Evolutionary conservation across 2,329 filamentous ascomycete species (phyloP), one percentile per base, ranked within the genome.

Genomic region (Exophiala aquamarina): DNA sequence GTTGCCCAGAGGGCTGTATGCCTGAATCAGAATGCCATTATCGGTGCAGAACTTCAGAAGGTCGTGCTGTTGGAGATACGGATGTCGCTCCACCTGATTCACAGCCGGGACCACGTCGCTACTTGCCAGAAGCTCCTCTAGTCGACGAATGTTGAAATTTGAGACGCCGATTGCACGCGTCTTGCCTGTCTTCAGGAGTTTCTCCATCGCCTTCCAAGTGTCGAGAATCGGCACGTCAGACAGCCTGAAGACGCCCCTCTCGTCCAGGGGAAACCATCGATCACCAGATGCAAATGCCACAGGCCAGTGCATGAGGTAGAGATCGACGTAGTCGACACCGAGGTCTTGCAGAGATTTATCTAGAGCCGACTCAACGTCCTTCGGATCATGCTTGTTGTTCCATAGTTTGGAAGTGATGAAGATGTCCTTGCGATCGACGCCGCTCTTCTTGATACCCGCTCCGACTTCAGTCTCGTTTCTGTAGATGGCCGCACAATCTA

Each of bases 71-170:
- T 85, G 83, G 9, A 87, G 72, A 59, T 84, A 84, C 2, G 83
- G 82, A 63, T 87, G 82, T 41, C 81, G 81, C 63, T 87, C 83
- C 54, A 87, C 81, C 67, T 87, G 83, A 66, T 87, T 86, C 57
- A 78, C 76, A 2, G 79, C 79, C 1, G 83, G 83, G 1, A 55
- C 52, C 5, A 47, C 40, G 13, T 49, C 21, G 39, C 31, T 19
- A 10, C 9, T 35, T 19, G 33, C 31, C 15, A 55, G 45, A 10
- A 55, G 42, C 23, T 49, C 34, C 35, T 55, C 41, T 14, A 55
- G n/a, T 61, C 52, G 50, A 1, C 44, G 49, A 31, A 64, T 60
- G 33, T 56, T 66, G 59, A 68, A 67, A 63, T 71, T 71, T 44
- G 67, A 70, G 23, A 72, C 69, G 57, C 70, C 69, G 34, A 72